These are phyloP conservation scores for Coemansia reversa DNA, from an alignment of 192 early-diverging fungal species.

Conservation along the genomic window DNA sequence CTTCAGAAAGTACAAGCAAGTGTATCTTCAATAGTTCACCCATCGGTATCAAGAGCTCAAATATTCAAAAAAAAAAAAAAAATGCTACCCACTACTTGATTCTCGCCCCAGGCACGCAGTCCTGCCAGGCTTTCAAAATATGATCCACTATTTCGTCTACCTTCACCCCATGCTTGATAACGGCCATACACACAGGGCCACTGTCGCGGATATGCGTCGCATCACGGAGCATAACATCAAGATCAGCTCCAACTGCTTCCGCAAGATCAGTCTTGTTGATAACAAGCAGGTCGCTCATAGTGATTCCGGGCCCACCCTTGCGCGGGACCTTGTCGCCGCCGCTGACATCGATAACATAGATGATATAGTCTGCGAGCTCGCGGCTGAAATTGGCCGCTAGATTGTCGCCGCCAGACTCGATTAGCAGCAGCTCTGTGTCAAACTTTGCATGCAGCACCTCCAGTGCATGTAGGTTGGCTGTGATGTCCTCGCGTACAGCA, in stretches of 20 bases:
- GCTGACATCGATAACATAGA: conserved; percentile 97
- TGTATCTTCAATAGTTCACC: background rate
- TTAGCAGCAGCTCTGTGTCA: conserved; percentile 76
- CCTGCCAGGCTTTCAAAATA: conserved; percentile 63
- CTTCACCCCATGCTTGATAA: conserved; percentile 86
- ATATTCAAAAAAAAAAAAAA: conserved; percentile 7
- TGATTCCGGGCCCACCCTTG: conserved; percentile 98
- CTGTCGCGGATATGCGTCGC: conserved; percentile 80
- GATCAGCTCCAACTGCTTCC: conserved; percentile 83
- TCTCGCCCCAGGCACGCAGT: conserved; percentile 50
- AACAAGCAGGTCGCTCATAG: conserved; percentile 89
- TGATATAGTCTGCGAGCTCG: conserved; percentile 86
- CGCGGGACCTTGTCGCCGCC: conserved; percentile 97
- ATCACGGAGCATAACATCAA: conserved; percentile 89
- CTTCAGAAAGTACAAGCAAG: background rate
- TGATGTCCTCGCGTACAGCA: conserved; percentile 93
- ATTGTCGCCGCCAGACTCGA: conserved; percentile 95
- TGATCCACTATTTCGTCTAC: conserved; percentile 77
- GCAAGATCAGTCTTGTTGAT: conserved; percentile 98
- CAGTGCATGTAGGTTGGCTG: conserved; percentile 88
- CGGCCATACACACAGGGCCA: conserved; percentile 90
- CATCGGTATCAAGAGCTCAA: background rate
- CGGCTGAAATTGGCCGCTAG: conserved; percentile 82
- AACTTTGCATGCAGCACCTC: conserved; percentile 87
- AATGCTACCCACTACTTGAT: conserved; percentile 20